phyloP scores from a whole-genome alignment of 192 early-diverging fungal genomes.

The Coemansia sp. region DNA sequence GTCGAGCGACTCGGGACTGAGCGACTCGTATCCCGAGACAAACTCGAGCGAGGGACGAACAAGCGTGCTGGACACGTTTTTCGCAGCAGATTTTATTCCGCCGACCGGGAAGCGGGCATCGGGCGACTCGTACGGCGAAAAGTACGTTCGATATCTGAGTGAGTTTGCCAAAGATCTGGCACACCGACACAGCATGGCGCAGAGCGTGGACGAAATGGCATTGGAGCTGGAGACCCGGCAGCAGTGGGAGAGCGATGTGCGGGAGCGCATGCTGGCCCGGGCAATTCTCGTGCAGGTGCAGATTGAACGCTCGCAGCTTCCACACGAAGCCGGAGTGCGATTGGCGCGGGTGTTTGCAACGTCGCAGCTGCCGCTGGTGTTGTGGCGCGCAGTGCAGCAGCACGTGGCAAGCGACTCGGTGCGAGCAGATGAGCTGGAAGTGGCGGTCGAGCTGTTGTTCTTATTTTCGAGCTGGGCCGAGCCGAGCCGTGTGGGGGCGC shows the following conservation, averaged over 20 bases:
- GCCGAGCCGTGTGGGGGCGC: background rate
- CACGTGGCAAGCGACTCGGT: conserved; percentile 13
- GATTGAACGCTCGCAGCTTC: background rate
- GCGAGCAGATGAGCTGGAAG: conserved; percentile 33
- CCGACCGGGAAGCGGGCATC: conserved; percentile 4
- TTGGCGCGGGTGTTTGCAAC: conserved; percentile 23
- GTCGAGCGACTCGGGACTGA: too few species aligned
- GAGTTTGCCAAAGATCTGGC: background rate
- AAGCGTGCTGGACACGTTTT: conserved; percentile 33
- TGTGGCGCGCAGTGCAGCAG: conserved; percentile 13
- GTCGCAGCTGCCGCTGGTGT: conserved; percentile 19
- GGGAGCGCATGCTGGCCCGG: conserved; percentile 37
- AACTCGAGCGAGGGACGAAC: background rate
- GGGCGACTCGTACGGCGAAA: conserved; percentile 1
- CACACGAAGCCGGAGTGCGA: conserved; percentile 5
- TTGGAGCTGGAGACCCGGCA: conserved; percentile 1
- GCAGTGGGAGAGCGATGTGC: conserved; percentile 15
- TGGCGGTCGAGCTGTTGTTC: conserved; percentile 41
- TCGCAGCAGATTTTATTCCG: conserved; percentile 52
- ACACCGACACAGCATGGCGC: background rate
- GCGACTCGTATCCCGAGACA: too few species aligned
- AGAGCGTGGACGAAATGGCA: conserved; percentile 6
- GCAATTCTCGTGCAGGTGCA: conserved; percentile 30
- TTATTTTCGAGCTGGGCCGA: conserved; percentile 26
- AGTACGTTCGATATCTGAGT: background rate